Base-by-base conservation (phyloP, 1,284 basidiomycete genomes). In the Tausonia pullulans region DNA sequence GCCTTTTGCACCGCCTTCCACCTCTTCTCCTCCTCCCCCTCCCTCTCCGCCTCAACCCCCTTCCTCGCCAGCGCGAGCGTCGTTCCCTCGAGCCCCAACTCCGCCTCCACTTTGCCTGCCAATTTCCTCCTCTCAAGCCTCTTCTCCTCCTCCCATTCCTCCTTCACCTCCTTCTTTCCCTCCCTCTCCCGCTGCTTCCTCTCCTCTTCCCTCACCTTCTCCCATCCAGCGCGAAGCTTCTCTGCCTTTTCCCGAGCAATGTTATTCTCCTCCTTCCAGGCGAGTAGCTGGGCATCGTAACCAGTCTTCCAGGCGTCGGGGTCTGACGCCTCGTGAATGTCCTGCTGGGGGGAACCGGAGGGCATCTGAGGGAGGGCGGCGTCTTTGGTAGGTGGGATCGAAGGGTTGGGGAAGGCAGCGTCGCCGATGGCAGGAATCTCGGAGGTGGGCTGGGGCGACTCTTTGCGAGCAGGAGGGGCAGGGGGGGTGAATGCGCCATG, bases 231-330 rank as follows among this genome's bases (percentile, higher is more conserved):
- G 13, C 65, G 43, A 13, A 14, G 58, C 58, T 49, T 48, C n/a
- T 60, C 61, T 13, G 65, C 65, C 58, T 66, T 66, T 9, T 58
- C 61, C 46, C 55, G 10, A 1, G 60, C 60, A 8, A 60, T 52
- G 45, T 60, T 55, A 54, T 57, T 66, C 60, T 66, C 65, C 3
- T 52, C 56, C 54, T 58, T 62, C 65, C 65, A 66, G 9, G 50
- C 40, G 10, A 41, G 11, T n/a, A 49, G 53, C 5, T 49, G 55
- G 3, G 44, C 57, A 27, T 66, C 65, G 46, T 56, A 59, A 48
- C 63, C 61, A 11, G 56, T 40, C 56, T 61, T 62, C 58, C 58
- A 62, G n/a, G n/a, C 49, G 52, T 62, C 65, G 6, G n/a, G 27
- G 14, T 56, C 40, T 14, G 56, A 45, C 41, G 46, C 52, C 7